These are phyloP conservation scores for Zygoascus flipseniorum DNA, from an alignment of 805 yeast species.

Conservation along the genomic window DNA sequence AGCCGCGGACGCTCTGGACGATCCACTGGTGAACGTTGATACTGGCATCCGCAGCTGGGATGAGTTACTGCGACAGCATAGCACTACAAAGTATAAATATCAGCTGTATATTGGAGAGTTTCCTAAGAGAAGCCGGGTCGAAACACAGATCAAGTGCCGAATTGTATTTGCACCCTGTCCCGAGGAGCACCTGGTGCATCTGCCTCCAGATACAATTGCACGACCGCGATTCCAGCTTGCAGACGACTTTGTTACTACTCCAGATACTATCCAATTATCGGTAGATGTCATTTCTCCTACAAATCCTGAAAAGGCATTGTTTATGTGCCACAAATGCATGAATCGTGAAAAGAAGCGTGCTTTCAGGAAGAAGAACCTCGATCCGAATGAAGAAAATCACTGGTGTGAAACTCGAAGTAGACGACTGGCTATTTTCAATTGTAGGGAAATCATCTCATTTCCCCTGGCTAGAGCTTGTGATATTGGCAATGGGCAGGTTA, in stretches of 20 bases:
- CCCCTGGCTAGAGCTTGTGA: constrained; percentile 13
- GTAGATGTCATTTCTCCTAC: constrained; percentile 62
- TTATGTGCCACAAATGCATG: constrained; percentile 80
- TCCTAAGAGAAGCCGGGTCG: constrained; percentile 83
- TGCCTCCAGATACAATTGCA: constrained; percentile 81
- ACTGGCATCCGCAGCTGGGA: constrained; percentile 1
- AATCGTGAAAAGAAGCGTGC: constrained; percentile 93
- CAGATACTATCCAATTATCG: constrained; percentile 42
- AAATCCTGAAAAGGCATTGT: constrained; percentile 40
- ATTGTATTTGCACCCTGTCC: constrained; percentile 70
- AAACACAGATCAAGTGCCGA: constrained; percentile 83
- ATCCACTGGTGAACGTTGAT: background rate
- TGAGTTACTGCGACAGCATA: background rate
- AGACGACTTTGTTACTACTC: constrained; percentile 20
- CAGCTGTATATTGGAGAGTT: constrained; percentile 34
- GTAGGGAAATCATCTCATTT: constrained; percentile 74
- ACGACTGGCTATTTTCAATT: constrained; percentile 82
- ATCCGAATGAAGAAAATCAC: constrained; percentile 61
- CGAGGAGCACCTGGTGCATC: constrained; percentile 58
- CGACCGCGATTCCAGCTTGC: constrained; percentile 72
- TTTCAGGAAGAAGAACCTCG: constrained; percentile 76
- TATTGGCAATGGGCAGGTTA: constrained; percentile 9
- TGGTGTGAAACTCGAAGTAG: constrained; percentile 70
- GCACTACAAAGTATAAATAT: constrained; percentile 10
- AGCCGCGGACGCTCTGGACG: background rate